Conservation (phyloP, 23 red algal genomes). For the Cyanidium caldarium region DNA sequence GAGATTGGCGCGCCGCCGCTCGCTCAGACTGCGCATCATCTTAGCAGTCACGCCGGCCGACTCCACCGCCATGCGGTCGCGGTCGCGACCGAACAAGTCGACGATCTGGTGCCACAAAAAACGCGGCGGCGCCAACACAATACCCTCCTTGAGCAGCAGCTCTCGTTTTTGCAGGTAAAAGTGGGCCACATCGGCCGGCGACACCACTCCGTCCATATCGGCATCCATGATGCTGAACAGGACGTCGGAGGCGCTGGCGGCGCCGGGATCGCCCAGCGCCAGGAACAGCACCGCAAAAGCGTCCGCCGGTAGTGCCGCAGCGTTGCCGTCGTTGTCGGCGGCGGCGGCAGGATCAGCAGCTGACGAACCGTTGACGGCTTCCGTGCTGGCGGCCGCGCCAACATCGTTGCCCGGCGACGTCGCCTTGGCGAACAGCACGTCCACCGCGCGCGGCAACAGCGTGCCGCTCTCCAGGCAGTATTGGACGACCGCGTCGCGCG, state of each 20-base stretch:
- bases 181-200: slow-evolving; percentile 39
- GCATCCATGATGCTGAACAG: slow-evolving; percentile 57
- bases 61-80: not conserved
- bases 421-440: too few species aligned
- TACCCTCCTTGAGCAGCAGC: slow-evolving; percentile 45
- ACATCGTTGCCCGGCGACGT: too few species aligned
- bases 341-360: too few species aligned
- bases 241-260: slow-evolving; percentile 30
- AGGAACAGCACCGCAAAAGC: not conserved
- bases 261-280: slow-evolving; percentile 16
- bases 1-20: not conserved
- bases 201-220: slow-evolving; percentile 68
- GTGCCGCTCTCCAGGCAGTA: not conserved
- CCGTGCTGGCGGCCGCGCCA: too few species aligned
- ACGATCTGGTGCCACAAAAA: slow-evolving; percentile 15
- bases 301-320: too few species aligned
- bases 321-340: too few species aligned
- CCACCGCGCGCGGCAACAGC: not conserved
- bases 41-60: not conserved
- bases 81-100: not conserved
- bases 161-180: slow-evolving; percentile 75
- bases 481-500: not conserved
- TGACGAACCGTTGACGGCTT: too few species aligned
- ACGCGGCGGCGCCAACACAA: slow-evolving; percentile 11
- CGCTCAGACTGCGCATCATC: not conserved